These are phyloP conservation scores for Erigeron canadensis DNA, from an alignment of 129 eudicot genomes.

Conservation along the genomic window DNA sequence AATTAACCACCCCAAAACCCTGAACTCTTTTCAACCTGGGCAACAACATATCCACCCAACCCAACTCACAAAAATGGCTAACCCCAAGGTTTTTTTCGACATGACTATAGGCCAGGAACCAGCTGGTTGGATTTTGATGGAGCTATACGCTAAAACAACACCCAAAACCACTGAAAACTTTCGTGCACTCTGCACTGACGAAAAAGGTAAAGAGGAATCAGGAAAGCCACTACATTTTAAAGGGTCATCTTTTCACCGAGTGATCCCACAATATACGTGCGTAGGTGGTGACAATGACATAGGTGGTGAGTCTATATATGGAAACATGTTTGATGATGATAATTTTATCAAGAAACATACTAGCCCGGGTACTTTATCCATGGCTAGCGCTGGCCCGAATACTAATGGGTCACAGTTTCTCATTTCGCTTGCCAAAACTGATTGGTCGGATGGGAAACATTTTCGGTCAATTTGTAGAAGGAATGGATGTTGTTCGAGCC, in stretches of 20 bases:
- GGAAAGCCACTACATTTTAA: conserved; percentile 66
- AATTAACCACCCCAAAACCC: conserved; percentile 23
- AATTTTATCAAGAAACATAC: conserved; percentile 63
- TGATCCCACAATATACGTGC: conserved; percentile 64
- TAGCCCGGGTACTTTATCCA: conserved; percentile 54
- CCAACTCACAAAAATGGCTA: conserved; percentile 41
- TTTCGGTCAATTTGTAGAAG: conserved; percentile 59
- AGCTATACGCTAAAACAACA: conserved; percentile 50
- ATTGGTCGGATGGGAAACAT: conserved; percentile 73
- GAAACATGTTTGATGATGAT: conserved; percentile 55
- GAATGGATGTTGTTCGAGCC: conserved; percentile 55
- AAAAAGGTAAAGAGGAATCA: conserved; percentile 47
- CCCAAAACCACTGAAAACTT: conserved; percentile 64
- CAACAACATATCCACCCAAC: background rate
- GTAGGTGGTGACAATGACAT: conserved; percentile 73
- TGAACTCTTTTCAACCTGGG: conserved; percentile 2
- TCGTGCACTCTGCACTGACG: conserved; percentile 73
- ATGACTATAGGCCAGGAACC: conserved; percentile 56
- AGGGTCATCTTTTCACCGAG: conserved; percentile 64
- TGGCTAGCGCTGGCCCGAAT: conserved; percentile 67
- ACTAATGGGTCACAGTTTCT: conserved; percentile 70
- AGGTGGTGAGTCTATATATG: conserved; percentile 74
- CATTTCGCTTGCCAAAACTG: conserved; percentile 57
- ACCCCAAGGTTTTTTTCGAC: conserved; percentile 64
- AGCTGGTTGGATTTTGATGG: conserved; percentile 56